Conservation (phyloP, 2,329 filamentous ascomycete species). For the Clonostachys chloroleuca region DNA sequence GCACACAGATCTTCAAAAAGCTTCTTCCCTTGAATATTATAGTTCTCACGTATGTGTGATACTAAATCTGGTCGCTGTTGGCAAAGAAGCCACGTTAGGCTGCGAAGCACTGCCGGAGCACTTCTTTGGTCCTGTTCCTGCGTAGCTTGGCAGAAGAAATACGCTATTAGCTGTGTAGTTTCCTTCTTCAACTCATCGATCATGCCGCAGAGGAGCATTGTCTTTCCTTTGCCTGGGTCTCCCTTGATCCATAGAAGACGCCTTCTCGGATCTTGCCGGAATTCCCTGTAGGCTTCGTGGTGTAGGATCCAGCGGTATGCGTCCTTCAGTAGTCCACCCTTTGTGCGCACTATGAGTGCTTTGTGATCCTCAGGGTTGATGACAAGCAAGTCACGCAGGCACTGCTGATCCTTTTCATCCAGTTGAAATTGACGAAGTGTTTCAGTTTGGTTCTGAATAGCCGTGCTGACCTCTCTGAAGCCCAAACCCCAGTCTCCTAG, state of each 20-base stretch:
- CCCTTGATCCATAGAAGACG: conserved; percentile 29
- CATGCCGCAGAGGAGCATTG: conserved; percentile 33
- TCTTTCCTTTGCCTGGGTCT: conserved; percentile 35
- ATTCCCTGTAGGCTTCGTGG: conserved; percentile 10
- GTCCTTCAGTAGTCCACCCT: conserved; percentile 22
- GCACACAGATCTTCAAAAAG: conserved; percentile 32
- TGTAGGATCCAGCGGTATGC: conserved; percentile 28
- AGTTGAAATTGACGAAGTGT: not conserved
- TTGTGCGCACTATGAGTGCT: conserved; percentile 22
- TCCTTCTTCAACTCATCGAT: conserved; percentile 17
- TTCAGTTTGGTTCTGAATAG: too few relatives aligned
- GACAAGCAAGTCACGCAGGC: conserved; percentile 10
- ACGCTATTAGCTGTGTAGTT: conserved; percentile 9
- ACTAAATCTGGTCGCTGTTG: not conserved
- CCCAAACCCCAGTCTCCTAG: too few relatives aligned
- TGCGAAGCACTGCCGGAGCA: conserved; percentile 31
- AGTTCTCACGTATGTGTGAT: not conserved
- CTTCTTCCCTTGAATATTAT: conserved; percentile 14
- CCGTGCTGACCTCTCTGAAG: too few relatives aligned
- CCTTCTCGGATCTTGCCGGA: conserved; percentile 2
- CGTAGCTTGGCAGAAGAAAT: conserved; percentile 39
- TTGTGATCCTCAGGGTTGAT: conserved; percentile 27
- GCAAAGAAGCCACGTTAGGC: conserved; percentile 38
- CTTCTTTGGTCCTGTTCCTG: conserved; percentile 25
- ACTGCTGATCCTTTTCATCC: conserved; percentile 10